Percentiles rank a stretch among this genome's conserved stretches.
phyloP scores from a whole-genome alignment of 441 rosid species.

The Theobroma grandiflorum region DNA sequence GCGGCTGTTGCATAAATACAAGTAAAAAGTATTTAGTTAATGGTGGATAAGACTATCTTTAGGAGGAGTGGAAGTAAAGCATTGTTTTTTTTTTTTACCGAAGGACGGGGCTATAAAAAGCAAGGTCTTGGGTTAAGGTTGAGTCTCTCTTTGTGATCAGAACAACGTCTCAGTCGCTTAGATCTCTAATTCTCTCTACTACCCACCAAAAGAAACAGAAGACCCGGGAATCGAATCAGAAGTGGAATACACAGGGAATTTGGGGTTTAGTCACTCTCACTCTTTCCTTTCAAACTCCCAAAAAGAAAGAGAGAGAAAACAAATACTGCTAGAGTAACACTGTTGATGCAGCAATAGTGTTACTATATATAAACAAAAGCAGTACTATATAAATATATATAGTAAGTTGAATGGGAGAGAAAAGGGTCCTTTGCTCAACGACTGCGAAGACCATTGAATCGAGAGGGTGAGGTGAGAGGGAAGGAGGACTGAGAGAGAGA shows the following conservation, averaged over 20 bases:
- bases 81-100: not conserved
- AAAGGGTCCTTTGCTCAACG: constrained; percentile 38
- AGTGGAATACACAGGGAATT: constrained; percentile 52
- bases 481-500: not conserved
- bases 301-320: not conserved
- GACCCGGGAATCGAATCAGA: constrained; percentile 54
- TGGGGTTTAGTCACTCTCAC: constrained; percentile 42
- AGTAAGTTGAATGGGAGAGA: constrained; percentile 30
- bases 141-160: constrained; percentile 49
- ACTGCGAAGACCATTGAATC: constrained; percentile 35
- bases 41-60: no score
- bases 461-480: not conserved
- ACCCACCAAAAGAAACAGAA: constrained; percentile 30
- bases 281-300: constrained; percentile 26
- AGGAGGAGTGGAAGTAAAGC: constrained; percentile 27
- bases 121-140: constrained; percentile 38
- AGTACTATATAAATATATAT: constrained; percentile 12
- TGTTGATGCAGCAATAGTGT: not conserved
- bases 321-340: not conserved
- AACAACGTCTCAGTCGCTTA: constrained; percentile 52
- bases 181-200: constrained; percentile 35
- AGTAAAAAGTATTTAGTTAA: not conserved
- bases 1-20: constrained; percentile 35
- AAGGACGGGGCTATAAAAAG: constrained; percentile 45
- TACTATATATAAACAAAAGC: not conserved